Evolutionary conservation across 2,329 filamentous ascomycete genomes (phyloP), one percentile per base, ranked within the genome.

Genomic region (Exophiala xenobiotica): DNA sequence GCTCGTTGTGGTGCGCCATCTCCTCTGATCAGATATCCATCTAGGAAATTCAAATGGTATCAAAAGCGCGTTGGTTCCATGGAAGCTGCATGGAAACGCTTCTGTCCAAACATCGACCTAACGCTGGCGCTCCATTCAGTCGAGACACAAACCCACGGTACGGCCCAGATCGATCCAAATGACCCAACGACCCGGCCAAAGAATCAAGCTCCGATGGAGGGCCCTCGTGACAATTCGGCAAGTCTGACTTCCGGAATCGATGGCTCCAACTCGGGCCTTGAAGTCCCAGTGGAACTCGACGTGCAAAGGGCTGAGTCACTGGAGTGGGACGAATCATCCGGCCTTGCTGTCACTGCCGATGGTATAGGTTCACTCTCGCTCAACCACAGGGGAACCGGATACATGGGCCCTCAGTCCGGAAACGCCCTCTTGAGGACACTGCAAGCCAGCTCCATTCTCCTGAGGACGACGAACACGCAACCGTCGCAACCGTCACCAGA

Each of bases 401-500:
- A 48, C 37, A 48, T 48, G 46, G 46, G 46, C 9, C 46, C 46
- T 23, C 46, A 48, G 35, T 42, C 46, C 14, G 46, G 46, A 8
- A 46, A 46, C 18, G 27, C 43, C 7, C 27, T 46, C 7, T 19
- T 46, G 26, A 26, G 43, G 16, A 46, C 11, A 20, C 18, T 46
- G 43, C 43, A 46, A 35, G 29, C 43, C 6, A 35, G 16, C 24
- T 46, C 43, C 16, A 37, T 46, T 18, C 43, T 46, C 12, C 33
- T 33, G 16, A 8, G 29, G 14, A 16, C 24, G 16, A n/a, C 27
- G 29, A 12, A 46, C 18, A 29, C 29, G 14, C 24, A 46, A 14
- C 16, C 19, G 22, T 22, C 43, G 19, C 24, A 35, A 16, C 43
- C 29, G 29, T 46, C 43, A 20, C 43, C 27, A 35, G 7, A 35